Evolutionary conservation across 345 rosid genomes (phyloP).

Genomic region (Syzygium oleosum): DNA sequence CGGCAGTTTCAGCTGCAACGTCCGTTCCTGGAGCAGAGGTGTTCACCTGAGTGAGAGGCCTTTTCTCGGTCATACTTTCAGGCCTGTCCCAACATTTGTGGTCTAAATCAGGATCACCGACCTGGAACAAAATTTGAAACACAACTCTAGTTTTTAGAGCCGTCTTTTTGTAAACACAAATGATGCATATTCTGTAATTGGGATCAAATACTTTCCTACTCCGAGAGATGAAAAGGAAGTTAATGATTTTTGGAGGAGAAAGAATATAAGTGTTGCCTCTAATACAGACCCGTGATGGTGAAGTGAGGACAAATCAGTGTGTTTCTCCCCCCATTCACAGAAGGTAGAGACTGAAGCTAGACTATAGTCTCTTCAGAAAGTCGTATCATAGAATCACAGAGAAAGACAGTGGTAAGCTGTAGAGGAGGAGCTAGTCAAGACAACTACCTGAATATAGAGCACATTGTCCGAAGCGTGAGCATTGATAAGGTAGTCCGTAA

Average conservation of each 20-base stretch:
- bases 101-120: conserved; percentile 73
- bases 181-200: background rate
- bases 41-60: conserved; percentile 70
- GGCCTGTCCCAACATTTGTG: conserved; percentile 96
- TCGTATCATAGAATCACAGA: background rate
- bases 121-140: conserved; percentile 32
- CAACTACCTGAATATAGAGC: conserved; percentile 74
- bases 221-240: background rate
- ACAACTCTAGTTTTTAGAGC: background rate
- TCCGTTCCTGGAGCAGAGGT: conserved; percentile 69
- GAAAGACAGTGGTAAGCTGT: background rate
- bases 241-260: background rate
- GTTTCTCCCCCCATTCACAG: background rate
- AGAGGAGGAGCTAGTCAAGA: background rate
- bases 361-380: background rate
- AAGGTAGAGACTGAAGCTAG: background rate
- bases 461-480: conserved; percentile 71
- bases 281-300: background rate
- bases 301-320: background rate
- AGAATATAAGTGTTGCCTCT: background rate
- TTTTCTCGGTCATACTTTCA: conserved; percentile 65
- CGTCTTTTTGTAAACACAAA: background rate
- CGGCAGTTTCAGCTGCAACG: conserved; percentile 98
- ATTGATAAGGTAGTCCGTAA: conserved; percentile 72
- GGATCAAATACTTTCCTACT: background rate